Evolutionary conservation across 2,329 filamentous ascomycete genomes (phyloP).

Genomic region (Colletotrichum incanum): DNA sequence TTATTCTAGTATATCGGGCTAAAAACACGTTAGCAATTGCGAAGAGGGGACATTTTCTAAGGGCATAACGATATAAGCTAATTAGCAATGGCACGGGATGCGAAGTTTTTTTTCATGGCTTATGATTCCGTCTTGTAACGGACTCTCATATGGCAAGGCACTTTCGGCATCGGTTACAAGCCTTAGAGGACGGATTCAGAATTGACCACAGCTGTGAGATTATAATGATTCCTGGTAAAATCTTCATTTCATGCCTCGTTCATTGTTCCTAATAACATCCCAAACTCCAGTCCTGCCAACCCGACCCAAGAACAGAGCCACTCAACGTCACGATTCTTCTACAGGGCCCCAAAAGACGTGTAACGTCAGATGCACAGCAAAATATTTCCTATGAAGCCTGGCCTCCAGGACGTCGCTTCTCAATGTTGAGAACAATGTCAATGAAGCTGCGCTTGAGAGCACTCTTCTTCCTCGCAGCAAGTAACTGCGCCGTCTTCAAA

Average conservation of each 20-base stretch:
- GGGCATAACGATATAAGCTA: no score
- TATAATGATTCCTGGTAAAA: no score
- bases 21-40: not conserved
- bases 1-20: not conserved
- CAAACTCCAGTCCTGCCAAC: not conserved
- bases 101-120: not conserved
- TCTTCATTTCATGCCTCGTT: not conserved
- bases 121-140: not conserved
- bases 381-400: not conserved
- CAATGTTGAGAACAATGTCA: slow-evolving; percentile 38
- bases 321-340: not conserved
- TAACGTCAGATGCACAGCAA: rapidly evolving
- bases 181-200: not conserved
- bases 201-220: no score
- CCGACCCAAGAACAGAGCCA: not conserved
- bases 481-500: slow-evolving; percentile 57
- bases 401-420: slow-evolving; percentile 32
- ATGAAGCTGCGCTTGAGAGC: slow-evolving; percentile 41
- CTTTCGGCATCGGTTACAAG: not conserved
- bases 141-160: not conserved
- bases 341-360: not conserved
- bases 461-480: slow-evolving; percentile 62
- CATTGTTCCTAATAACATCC: no score
- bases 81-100: not conserved
- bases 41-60: not conserved